These are phyloP conservation scores for Porphyrellus cyaneotinctus DNA, from an alignment of 768 basidiomycete species.

Conservation along the genomic window DNA sequence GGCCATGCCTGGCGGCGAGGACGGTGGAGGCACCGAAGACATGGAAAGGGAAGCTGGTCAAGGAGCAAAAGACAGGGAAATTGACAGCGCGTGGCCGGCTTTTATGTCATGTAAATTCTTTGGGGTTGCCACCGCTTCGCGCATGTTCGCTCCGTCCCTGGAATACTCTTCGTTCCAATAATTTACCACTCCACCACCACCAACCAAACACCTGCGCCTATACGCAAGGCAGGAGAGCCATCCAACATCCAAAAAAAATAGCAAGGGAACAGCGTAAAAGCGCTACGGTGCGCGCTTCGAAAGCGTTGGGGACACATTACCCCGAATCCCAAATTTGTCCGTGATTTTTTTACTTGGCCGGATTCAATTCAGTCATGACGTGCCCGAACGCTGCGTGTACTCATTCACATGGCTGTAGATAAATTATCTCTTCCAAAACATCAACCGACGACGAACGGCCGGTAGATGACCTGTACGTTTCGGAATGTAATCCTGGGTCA, in stretches of 20 bases:
- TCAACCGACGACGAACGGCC: conserved; percentile 36
- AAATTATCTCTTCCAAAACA: conserved; percentile 31
- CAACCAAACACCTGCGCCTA: not conserved
- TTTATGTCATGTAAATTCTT: conserved; percentile 34
- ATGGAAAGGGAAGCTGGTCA: conserved; percentile 24
- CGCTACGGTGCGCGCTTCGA: conserved; percentile 1
- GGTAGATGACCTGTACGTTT: conserved; percentile 36
- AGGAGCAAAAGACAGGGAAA: conserved; percentile 14
- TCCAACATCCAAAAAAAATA: not conserved
- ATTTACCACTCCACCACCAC: not conserved
- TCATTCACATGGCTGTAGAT: too few relatives aligned
- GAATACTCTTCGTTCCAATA: not conserved
- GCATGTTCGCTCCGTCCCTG: not conserved
- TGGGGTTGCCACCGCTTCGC: conserved; percentile 31
- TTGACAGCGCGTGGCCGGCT: not conserved
- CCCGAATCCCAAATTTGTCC: not conserved
- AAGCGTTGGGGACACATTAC: conserved; percentile 18
- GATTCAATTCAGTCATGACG: not conserved
- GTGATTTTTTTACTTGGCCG: not conserved
- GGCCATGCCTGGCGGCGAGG: conserved; percentile 17
- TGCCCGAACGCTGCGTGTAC: not conserved
- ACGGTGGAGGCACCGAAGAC: conserved; percentile 25
- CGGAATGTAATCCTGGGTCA: too few relatives aligned
- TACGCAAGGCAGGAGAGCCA: not conserved
- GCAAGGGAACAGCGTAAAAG: not conserved